Evolutionary conservation across 441 rosid species (phyloP), one percentile per base, ranked within the genome.

Genomic region (Populus hybrid): DNA sequence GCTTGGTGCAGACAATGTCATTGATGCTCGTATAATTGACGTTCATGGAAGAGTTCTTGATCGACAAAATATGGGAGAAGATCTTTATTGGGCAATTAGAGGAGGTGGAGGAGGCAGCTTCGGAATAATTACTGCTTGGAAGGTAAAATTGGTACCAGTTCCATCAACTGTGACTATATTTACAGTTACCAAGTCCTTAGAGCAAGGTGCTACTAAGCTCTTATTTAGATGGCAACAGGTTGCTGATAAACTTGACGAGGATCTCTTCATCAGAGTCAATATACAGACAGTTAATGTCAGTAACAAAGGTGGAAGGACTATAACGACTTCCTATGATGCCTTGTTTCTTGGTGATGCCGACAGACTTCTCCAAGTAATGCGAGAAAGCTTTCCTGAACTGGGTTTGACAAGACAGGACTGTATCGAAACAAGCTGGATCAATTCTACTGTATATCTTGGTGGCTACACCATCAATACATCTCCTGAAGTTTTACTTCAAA

Each of bases 21-120:
- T 91, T n/a, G 94, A 91, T 67, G 93, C 92, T 32, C 84, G 86
- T n/a, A 87, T 91, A 5, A 65, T 91, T 5, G 92, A 89, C 53
- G 90, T 75, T 46, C 69, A 85, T 9, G 94, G 94, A 4, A 82
- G 82, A 69, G 76, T 90, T 40, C 89, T 85, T 8, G 86, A 88
- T 70, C 81, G 95, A 6, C 83, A 75, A 65, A 83, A 84, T n/a
- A 89, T 92, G 95, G 97, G 97, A 1, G 91, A 92, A 77, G 95
- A 90, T 59, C 72, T 84, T 12, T 92, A 88, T 63, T 91, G 95
- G 95, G 93, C 94, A 0, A 88, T 91, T 34, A 77, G 95, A 74
- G 97, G 95, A n/a, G 94, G 94, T 3, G 93, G 91, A 30, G 95
- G 91, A n/a, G 94, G 81, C 11, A 90, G 94, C 80, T 92, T 92